Percentiles rank a stretch among this genome's conserved stretches.
Conservation (phyloP, 495 filamentous ascomycete species). For the Xylaria venustula region DNA sequence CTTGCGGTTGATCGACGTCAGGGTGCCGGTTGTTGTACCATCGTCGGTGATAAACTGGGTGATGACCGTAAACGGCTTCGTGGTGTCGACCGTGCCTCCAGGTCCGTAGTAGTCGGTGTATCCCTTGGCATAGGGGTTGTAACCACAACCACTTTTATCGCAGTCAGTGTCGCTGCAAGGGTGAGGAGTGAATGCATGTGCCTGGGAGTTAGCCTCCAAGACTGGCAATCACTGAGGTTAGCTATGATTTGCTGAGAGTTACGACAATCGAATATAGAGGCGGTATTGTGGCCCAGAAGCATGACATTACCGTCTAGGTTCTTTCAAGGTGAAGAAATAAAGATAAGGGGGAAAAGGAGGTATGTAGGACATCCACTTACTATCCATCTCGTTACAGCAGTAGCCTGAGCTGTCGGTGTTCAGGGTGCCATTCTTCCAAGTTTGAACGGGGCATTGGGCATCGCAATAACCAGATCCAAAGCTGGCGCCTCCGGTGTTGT, state of each 20-base stretch:
- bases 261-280: background rate
- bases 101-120: slow-evolving; percentile 53
- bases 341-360: slow-evolving; percentile 23
- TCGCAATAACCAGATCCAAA: slow-evolving; percentile 81
- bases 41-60: slow-evolving; percentile 66
- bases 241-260: background rate
- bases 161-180: slow-evolving; percentile 52
- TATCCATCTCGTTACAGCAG: slow-evolving; percentile 72
- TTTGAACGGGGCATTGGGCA: slow-evolving; percentile 64
- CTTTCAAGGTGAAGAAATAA: background rate
- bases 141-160: slow-evolving; percentile 36
- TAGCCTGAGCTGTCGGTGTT: slow-evolving; percentile 57
- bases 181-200: slow-evolving; percentile 61
- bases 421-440: slow-evolving; percentile 67
- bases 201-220: slow-evolving; percentile 66
- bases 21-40: slow-evolving; percentile 39
- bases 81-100: slow-evolving; percentile 55
- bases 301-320: too few relatives aligned
- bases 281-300: background rate
- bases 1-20: slow-evolving; percentile 60
- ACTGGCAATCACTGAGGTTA: slow-evolving; percentile 30
- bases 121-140: slow-evolving; percentile 50
- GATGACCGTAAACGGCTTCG: slow-evolving; percentile 61
- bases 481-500: slow-evolving; percentile 66
- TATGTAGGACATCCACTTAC: background rate